Evolutionary conservation across 2,329 filamentous ascomycete genomes (phyloP), one percentile per base, ranked within the genome.

Genomic region (Stylonectria norvegica): DNA sequence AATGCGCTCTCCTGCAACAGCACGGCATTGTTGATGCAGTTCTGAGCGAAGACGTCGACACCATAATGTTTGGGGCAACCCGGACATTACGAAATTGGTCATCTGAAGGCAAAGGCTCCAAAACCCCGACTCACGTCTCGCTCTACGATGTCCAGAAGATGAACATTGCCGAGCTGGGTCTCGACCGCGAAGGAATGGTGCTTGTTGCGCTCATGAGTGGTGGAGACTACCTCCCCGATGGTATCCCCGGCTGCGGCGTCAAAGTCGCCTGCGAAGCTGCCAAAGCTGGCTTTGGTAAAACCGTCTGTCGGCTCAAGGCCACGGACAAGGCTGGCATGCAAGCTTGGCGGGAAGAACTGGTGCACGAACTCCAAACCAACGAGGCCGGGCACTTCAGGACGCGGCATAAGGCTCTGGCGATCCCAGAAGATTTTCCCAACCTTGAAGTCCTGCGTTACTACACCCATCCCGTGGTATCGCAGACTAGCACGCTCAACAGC

Each of bases 41-140:
- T 2, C 72, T 98, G 54, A 96, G 88, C 62, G 90, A 98, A 62
- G 93, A 98, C 70, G 89, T 96, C 30, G 93, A 98, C 61, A 93
- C 91, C 2, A 78, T 97, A 56, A 97, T 97, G 91, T 97, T 97
- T 67, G 93, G 93, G 2, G 93, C 89, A 48, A 82, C 78, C 0
- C 67, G 80, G 25, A 91, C 86, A 0, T 67, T 96, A 29, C 78
- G 89, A 36, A 91, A 89, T 55, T 96, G 88, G 83, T 86, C 86
- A 0, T 76, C 86, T 3, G 88, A 94, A 58, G 75, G 73, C 10
- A 75, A 71, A 31, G 75, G 71, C n/a, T 69, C 73, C 53, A 86
- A 85, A 46, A 70, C 73, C 0, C 87, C 89, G 0, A 96, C 91
- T 0, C 93, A 97, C 57, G 84, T 97, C 38, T 87, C 84, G 30